Base-by-base conservation (phyloP, 1,284 basidiomycete genomes). In the Cutaneotrichosporon mucoides region DNA sequence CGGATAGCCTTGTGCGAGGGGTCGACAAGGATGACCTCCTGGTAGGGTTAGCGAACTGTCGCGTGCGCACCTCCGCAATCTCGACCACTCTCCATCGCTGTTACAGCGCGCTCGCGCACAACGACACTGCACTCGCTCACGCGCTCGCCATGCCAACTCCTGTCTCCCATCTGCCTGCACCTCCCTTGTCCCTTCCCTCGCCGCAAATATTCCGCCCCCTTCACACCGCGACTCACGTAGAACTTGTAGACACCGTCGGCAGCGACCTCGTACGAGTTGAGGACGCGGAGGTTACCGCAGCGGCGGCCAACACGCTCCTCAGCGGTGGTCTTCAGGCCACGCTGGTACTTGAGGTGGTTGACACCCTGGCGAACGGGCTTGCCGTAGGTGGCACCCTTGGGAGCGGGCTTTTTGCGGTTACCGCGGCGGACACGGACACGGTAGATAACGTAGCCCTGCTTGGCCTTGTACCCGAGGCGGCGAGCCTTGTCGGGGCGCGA, bases 361-460 rank as follows among this genome's bases (percentile, higher is more conserved):
- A 99, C 90, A 89, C 96, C 96, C 84, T 99, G 96, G 79, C 89
- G 90, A 69, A 98, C 95, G 79, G 96, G 96, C 83, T 99, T 99
- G 80, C 96, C 96, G 81, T 88, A 98, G 73, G 95, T 99, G 63
- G 95, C 94, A 73, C 95, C 95, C 86, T 99, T 99, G 76, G 90
- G 90, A 60, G 89, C 95, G 65, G 90, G 94, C 86, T 94, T 96
- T 85, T 99, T 99, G 83, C 96, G 88, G 87, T 98, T 97, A 80
- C 96, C 96, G 69, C 95, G 88, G 76, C 96, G 88, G 68, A 99
- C 95, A 71, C 95, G 92, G 73, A 99, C 84, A 72, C 96, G 92
- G 85, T 99, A 99, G 82, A 99, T 82, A 65, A 99, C 89, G 80
- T 92, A 99, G 74, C 96, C 96, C 82, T 99, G 96, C 86, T 99